Evolutionary conservation across 2,329 filamentous ascomycete genomes (phyloP).

Genomic region (Cryphonectria nitschkei): DNA sequence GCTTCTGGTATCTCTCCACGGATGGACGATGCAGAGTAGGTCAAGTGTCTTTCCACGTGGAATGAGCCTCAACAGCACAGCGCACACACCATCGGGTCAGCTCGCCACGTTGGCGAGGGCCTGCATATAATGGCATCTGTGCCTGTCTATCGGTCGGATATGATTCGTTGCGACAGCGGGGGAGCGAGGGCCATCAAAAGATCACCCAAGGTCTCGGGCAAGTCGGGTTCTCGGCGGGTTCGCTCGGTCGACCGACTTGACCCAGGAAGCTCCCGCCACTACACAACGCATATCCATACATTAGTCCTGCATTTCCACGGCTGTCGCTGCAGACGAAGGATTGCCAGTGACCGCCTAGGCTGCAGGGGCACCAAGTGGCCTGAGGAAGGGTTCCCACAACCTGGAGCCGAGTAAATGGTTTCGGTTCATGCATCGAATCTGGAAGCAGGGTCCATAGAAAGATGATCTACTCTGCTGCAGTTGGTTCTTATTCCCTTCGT

Average conservation of each 20-base stretch:
- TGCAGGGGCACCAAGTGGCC: neutral
- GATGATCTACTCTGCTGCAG: neutral
- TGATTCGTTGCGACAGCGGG: neutral
- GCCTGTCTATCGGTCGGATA: neutral
- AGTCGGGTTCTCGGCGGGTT: too few relatives aligned
- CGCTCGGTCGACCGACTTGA: neutral
- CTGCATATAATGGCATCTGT: neutral
- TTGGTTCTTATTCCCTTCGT: neutral
- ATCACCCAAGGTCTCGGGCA: too few relatives aligned
- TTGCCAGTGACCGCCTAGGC: neutral
- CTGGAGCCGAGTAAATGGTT: slow-evolving; percentile 6
- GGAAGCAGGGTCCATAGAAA: neutral
- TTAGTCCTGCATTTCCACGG: neutral
- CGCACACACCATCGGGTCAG: neutral
- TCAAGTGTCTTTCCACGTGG: neutral
- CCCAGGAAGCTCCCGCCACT: too few relatives aligned
- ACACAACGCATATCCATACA: neutral
- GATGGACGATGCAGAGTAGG: neutral
- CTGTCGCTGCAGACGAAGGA: neutral
- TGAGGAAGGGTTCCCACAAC: slow-evolving; percentile 7
- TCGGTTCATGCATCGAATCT: slow-evolving; percentile 9
- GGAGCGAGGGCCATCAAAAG: too few relatives aligned
- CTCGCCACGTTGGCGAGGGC: neutral
- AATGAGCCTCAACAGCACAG: neutral
- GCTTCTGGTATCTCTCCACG: neutral